Base-by-base conservation (phyloP, 2,329 filamentous ascomycete genomes). In the Fusarium secorum region DNA sequence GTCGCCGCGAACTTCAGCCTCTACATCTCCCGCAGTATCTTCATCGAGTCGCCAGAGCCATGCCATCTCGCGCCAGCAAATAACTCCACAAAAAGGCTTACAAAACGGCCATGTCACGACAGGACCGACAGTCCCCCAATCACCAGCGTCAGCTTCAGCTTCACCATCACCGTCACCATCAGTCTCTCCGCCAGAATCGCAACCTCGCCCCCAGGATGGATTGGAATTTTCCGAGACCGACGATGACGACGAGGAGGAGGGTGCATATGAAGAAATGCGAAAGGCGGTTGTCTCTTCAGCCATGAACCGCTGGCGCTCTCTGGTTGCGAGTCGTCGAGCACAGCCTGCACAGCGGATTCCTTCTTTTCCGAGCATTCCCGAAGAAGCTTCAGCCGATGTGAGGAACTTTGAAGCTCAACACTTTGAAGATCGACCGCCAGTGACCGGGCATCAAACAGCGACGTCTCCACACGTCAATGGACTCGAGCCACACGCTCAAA, bases 1-100 rank as follows among this genome's bases (percentile, higher is more conserved):
- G 9, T 80, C 79, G 33, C 59, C 60, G 26, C 71, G 65, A 32
- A 64, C 68, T 4, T 78, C 78, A 14, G 59, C 64, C n/a, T 68
- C 72, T 35, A 54, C 56, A n/a, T 77, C 74, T 17, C 68, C 70
- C 9, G 75, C 75, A 13, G 70, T 70, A 24, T 67, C 66, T 30
- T 73, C 71, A 2, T 64, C 75, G 15, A 72, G 68, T 49, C 70
- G 64, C 13, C 71, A 61, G 55, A 73, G 65, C 20, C 58, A 72
- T n/a, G 45, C 36, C 13, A 22, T 42, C 20, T 26, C 41, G 15
- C 55, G 24, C 30, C 59, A 48, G 39, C 60, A 54, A 11, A 32
- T 53, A n/a, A 24, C 22, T 22, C 62, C 58, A 32, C 46, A 54
- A 18, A 41, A 60, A n/a, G 46, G 30, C 20, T 48, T 45, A 30